A percentile compares a stretch with the other conserved stretches of the same genome.
Evolutionary conservation across 768 basidiomycete species (phyloP).

Genomic region (Candolleomyces eurysporus): DNA sequence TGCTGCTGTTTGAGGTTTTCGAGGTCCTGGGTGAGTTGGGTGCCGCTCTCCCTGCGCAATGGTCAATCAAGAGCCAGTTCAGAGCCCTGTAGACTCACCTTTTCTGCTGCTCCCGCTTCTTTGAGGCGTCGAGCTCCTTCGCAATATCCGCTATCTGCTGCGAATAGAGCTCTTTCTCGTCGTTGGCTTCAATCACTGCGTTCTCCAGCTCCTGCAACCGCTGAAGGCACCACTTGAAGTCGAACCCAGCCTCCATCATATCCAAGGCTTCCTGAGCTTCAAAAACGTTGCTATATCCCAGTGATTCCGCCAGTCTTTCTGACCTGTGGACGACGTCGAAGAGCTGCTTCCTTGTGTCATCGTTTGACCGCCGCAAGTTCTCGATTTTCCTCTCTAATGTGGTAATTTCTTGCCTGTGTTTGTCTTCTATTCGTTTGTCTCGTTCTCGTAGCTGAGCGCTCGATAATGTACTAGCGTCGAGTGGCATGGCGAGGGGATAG

Average conservation of each 20-base stretch:
- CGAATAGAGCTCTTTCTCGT: slow-evolving; percentile 16
- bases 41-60: not conserved
- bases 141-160: slow-evolving; percentile 17
- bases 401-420: slow-evolving; percentile 26
- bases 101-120: slow-evolving; percentile 7
- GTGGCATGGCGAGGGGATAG: not conserved
- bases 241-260: slow-evolving; percentile 28
- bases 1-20: slow-evolving; percentile 38
- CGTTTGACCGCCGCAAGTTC: slow-evolving; percentile 29
- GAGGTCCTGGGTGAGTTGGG: slow-evolving; percentile 24
- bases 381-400: slow-evolving; percentile 24
- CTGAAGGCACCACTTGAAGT: slow-evolving; percentile 36
- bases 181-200: slow-evolving; percentile 18
- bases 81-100: not conserved
- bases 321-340: slow-evolving; percentile 37
- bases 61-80: not conserved
- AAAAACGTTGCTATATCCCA: slow-evolving; percentile 43
- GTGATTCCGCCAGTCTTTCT: slow-evolving; percentile 34
- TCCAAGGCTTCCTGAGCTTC: slow-evolving; percentile 44
- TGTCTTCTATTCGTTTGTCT: slow-evolving; percentile 29
- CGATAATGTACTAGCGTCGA: slow-evolving; percentile 17
- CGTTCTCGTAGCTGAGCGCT: slow-evolving; percentile 29
- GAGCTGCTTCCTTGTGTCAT: slow-evolving; percentile 29
- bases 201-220: slow-evolving; percentile 31
- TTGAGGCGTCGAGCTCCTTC: slow-evolving; percentile 8